Evolutionary conservation across 305 asterid species (phyloP).

Genomic region (Striga hermonthica): DNA sequence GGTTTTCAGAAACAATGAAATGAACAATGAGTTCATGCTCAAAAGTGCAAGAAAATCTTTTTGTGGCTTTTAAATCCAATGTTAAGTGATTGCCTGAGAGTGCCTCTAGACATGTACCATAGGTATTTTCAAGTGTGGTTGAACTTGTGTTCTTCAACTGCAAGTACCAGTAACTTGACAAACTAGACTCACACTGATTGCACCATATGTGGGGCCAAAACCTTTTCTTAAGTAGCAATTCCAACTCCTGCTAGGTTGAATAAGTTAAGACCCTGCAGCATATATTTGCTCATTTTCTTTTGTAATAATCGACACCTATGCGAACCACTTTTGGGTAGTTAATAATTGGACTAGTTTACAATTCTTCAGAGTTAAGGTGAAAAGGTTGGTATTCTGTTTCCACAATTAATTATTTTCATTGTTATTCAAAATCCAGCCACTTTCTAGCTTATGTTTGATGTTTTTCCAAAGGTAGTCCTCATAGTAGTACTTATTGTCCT

Average conservation of each 20-base stretch:
- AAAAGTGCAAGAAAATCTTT: neutral
- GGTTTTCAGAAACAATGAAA: neutral
- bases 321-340: neutral
- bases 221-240: neutral
- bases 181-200: neutral
- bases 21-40: neutral
- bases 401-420: too few relatives aligned
- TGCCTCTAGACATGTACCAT: neutral
- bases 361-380: neutral
- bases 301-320: too few relatives aligned
- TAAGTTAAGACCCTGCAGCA: too few relatives aligned
- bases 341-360: neutral
- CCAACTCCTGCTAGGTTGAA: neutral
- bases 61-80: neutral
- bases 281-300: neutral
- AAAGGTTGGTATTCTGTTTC: too few relatives aligned
- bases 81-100: neutral
- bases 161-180: too few relatives aligned
- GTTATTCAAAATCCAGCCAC: neutral
- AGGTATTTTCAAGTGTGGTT: neutral
- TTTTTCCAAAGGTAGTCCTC: constrained; percentile 3
- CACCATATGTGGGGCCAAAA: neutral
- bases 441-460: constrained; percentile 12
- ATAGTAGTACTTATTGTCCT: constrained; percentile 3
- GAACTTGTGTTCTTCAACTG: too few relatives aligned